Percentiles rank a stretch among this genome's conserved stretches.
Evolutionary conservation across 179 eudicot species (phyloP).

Genomic region (Spinacia oleracea): DNA sequence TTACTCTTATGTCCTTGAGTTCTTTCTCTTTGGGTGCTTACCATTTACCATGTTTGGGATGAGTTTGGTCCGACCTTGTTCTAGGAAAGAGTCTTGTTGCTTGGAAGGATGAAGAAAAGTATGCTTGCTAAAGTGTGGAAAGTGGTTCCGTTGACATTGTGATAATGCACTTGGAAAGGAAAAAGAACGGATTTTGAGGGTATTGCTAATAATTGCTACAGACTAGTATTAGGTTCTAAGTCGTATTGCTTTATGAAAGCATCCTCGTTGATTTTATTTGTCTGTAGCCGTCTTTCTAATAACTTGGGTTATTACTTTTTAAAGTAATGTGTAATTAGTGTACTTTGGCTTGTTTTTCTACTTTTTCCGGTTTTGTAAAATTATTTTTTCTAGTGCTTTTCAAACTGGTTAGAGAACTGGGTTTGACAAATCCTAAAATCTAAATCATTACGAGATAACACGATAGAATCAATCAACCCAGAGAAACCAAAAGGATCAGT

Average conservation of each 20-base stretch:
- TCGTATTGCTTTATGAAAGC: too few relatives aligned
- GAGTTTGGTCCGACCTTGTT: background rate
- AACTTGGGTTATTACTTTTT: too few relatives aligned
- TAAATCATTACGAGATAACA: too few relatives aligned
- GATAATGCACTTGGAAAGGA: background rate
- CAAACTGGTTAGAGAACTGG: background rate
- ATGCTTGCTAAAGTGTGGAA: background rate
- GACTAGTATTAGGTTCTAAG: too few relatives aligned
- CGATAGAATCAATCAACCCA: too few relatives aligned
- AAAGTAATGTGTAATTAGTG: background rate
- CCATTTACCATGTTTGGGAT: background rate
- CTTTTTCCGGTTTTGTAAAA: background rate
- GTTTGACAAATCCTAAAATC: background rate
- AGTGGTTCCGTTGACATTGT: background rate
- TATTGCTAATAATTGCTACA: too few relatives aligned
- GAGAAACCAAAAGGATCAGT: background rate
- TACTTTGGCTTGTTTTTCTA: background rate
- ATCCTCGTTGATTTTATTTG: too few relatives aligned
- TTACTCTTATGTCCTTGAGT: background rate
- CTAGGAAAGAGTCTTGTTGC: background rate
- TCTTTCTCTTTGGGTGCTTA: conserved; percentile 1
- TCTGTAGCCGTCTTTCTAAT: too few relatives aligned
- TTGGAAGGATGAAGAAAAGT: background rate
- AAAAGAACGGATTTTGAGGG: too few relatives aligned
- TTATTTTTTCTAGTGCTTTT: background rate